Base-by-base conservation (phyloP, 179 eudicot genomes). In the Drosera spatulata region DNA sequence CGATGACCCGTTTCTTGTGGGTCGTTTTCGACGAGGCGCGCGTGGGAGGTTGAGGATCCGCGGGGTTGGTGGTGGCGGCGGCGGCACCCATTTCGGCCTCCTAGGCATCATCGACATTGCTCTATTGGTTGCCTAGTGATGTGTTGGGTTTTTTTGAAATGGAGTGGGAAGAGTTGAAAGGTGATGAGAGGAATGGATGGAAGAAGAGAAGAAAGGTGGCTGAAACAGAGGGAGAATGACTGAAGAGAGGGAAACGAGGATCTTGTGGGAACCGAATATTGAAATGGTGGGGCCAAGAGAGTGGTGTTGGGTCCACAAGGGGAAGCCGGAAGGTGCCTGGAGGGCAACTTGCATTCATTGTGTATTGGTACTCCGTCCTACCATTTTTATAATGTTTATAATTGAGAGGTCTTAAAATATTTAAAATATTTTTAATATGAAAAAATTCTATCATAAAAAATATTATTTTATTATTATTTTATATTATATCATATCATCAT, bases 41-140 rank as follows among this genome's bases (percentile, higher is more conserved):
- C 87, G 82, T 41, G 93, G 96, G 3, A 89, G 72, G 85, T 84
- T 82, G 80, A 86, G 89, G 63, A 80, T 82, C 63, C 80, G 77
- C 4, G 94, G 88, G 7, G 90, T 88, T 39, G 78, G 90, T 7
- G 88, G 85, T 10, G 8, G 49, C 37, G 79, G 86, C 3, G 82
- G 77, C 58, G 87, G 88, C 46, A 77, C 73, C 85, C 95, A 78
- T 49, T 80, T 85, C 1, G 77, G 64, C 61, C 79, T 77, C 53
- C 86, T 79, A 33, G 69, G 52, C 4, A 69, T 61, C 3, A 83
- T 44, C 58, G 61, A 66, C 42, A 62, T 52, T 15, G 5, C 10
- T 15, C 13, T 22, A 22, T 22, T 22, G 33, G 33, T 11, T 50
- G 12, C n/a, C n/a, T 45, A 6, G 7, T 10, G 7, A 45, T 45